Percentiles rank a stretch among this genome's conserved stretches.
Conservation (phyloP, 805 yeast species). For the Pichia phayaonensis region DNA sequence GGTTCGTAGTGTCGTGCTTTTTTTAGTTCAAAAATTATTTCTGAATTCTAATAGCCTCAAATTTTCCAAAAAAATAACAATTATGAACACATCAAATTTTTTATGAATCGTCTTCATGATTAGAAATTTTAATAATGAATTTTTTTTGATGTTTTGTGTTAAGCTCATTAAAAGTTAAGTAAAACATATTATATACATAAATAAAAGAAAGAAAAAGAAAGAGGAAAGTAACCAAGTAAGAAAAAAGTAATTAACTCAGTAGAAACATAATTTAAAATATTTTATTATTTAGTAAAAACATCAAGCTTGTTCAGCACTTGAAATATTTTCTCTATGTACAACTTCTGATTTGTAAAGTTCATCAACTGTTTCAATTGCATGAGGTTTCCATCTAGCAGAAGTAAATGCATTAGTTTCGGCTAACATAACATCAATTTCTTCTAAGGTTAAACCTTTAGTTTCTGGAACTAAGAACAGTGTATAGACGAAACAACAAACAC, state of each 20-base stretch:
- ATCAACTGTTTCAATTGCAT: conserved; percentile 9
- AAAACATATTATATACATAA: no score
- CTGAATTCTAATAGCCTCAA: no score
- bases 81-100: no score
- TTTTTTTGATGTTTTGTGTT: no score
- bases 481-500: conserved; percentile 45
- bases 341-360: conserved; percentile 4
- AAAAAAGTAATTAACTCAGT: neutral
- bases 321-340: conserved; percentile 3
- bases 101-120: no score
- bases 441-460: conserved; percentile 75
- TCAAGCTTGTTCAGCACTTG: neutral
- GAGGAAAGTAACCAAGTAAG: no score
- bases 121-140: no score
- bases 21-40: no score
- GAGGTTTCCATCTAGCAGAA: conserved; percentile 31
- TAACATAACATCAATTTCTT: conserved; percentile 58
- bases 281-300: neutral
- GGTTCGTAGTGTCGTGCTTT: no score
- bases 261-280: no score
- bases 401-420: conserved; percentile 29
- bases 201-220: neutral
- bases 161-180: no score
- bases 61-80: no score
- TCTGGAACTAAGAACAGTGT: conserved; percentile 69